Evolutionary conservation across 139 green algal species (phyloP).

Genomic region (Eudorina sp.): DNA sequence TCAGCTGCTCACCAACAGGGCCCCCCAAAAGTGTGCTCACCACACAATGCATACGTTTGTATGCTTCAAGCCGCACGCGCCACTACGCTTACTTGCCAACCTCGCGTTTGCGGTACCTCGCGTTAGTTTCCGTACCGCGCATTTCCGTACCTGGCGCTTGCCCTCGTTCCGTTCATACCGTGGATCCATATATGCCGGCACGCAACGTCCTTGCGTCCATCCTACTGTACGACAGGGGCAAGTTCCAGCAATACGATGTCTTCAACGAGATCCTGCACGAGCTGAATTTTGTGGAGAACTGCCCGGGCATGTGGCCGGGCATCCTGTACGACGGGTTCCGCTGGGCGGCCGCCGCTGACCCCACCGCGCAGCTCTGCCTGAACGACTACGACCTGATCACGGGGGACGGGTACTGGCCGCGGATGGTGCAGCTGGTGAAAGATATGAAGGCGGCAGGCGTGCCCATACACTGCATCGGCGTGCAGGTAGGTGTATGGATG

Average conservation of each 20-base stretch:
- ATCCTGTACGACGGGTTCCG: conserved; percentile 33
- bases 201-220: no score
- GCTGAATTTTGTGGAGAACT: neutral
- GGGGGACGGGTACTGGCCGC: neutral
- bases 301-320: conserved; percentile 30
- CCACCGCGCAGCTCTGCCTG: conserved; percentile 15
- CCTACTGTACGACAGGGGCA: no score
- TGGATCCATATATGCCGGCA: no score
- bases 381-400: conserved; percentile 41
- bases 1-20: no score
- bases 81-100: no score
- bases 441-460: neutral
- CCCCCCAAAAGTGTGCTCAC: no score
- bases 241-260: conserved; percentile 16
- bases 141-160: no score
- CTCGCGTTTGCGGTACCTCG: no score
- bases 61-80: no score
- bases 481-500: conserved; percentile 1
- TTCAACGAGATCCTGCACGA: conserved; percentile 26
- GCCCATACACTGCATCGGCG: conserved; percentile 24
- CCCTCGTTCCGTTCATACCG: no score
- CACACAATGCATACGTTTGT: no score
- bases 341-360: conserved; percentile 14
- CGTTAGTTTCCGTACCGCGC: no score
- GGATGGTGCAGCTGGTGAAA: conserved; percentile 20